Percentiles rank a stretch among this genome's conserved stretches.
phyloP scores from a whole-genome alignment of 176 grass and related monocot species.

The Chrysopogon serrulatus region DNA sequence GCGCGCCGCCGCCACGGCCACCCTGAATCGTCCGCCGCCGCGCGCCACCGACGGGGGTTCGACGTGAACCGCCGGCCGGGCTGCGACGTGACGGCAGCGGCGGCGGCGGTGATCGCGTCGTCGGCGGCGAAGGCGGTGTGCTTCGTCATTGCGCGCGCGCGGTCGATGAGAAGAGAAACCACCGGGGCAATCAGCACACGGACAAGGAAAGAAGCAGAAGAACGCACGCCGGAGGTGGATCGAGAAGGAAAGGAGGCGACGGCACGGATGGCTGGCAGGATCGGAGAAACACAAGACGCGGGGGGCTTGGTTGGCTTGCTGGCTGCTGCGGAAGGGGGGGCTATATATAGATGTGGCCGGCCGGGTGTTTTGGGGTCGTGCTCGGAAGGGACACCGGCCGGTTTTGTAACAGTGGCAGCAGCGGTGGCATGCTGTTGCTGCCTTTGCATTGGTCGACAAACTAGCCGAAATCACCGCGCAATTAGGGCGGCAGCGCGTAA shows the following conservation, averaged over 20 bases:
- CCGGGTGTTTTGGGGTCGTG: not conserved
- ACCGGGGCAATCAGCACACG: not conserved
- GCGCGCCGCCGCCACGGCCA: not conserved
- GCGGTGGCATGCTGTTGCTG: not conserved
- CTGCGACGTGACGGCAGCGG: slow-evolving; percentile 2
- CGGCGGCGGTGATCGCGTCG: slow-evolving; percentile 8
- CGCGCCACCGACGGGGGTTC: not conserved
- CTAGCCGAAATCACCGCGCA: not conserved
- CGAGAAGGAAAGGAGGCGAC: not conserved
- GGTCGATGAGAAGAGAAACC: not conserved
- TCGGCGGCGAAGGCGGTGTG: slow-evolving; percentile 30
- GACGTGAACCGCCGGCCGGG: not conserved
- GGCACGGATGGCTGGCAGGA: not conserved
- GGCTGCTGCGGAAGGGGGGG: not conserved
- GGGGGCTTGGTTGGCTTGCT: not conserved
- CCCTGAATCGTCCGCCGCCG: not conserved
- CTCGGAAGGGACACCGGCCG: not conserved
- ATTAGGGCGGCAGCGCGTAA: not conserved
- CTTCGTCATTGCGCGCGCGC: slow-evolving; percentile 30
- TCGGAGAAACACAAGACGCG: not conserved
- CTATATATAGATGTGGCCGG: not conserved
- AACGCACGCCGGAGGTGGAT: too few species aligned
- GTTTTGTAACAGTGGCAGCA: not conserved
- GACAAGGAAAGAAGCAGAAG: not conserved
- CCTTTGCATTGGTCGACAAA: not conserved